Evolutionary conservation across 2,329 filamentous ascomycete genomes (phyloP).

Genomic region (Fusarium pseudograminearum): DNA sequence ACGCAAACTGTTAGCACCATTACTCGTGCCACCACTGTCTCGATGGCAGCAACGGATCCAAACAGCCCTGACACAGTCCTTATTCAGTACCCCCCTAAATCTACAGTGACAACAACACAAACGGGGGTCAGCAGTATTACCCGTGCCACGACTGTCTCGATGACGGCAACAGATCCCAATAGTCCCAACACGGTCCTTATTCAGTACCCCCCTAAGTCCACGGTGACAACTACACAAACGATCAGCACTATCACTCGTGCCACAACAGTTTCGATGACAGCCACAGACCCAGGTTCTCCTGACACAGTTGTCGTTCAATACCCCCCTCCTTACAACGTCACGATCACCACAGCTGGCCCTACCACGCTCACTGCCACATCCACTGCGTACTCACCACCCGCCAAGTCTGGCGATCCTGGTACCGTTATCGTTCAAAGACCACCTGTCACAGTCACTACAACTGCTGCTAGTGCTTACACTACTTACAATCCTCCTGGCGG

Average conservation of each 20-base stretch:
- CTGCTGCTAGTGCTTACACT: constrained; percentile 7
- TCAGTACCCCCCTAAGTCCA: not conserved
- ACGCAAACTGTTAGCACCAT: constrained; percentile 9
- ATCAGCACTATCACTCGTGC: not conserved
- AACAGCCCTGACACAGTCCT: constrained; percentile 5
- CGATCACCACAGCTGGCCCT: not conserved
- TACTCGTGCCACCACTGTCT: not conserved
- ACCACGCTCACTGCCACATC: not conserved
- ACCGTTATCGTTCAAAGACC: constrained; percentile 6
- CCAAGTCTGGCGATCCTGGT: not conserved
- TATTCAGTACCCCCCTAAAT: not conserved
- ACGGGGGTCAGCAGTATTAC: not conserved
- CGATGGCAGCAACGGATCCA: not conserved
- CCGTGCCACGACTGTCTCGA: not conserved
- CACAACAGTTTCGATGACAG: constrained; percentile 4
- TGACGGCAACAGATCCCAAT: not conserved
- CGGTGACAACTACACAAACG: constrained; percentile 12
- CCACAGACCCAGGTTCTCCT: not conserved
- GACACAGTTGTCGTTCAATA: constrained; percentile 9
- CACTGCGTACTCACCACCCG: not conserved
- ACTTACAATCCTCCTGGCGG: constrained; percentile 14
- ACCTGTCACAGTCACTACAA: constrained; percentile 14
- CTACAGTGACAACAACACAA: too few species aligned
- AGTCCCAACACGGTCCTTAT: not conserved
- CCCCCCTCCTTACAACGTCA: constrained; percentile 2